These are phyloP conservation scores for Saccharomycopsis fermentans DNA, from an alignment of 805 yeast genomes.

Conservation along the genomic window DNA sequence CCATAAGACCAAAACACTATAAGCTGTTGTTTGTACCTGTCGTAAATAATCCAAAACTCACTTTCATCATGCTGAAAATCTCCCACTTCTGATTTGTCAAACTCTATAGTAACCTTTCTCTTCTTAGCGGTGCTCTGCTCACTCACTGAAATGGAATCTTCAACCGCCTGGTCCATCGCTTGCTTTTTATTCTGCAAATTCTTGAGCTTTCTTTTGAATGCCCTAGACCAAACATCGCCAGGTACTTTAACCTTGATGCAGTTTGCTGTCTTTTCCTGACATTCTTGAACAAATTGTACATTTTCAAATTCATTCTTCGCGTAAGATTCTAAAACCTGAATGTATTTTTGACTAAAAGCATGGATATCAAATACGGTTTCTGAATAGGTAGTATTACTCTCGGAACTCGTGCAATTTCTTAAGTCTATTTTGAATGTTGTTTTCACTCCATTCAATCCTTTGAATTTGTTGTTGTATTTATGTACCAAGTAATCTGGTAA, in stretches of 20 bases:
- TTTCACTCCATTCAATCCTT: constrained; percentile 8
- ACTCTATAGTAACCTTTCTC: neutral
- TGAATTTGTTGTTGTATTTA: constrained; percentile 4
- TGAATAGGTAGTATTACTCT: neutral
- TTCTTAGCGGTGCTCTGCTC: neutral
- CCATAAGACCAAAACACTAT: constrained; percentile 16
- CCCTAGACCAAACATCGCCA: constrained; percentile 18
- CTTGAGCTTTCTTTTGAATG: constrained; percentile 11
- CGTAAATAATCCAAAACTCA: constrained; percentile 1
- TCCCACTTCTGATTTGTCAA: neutral
- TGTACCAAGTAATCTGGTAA: constrained; percentile 15
- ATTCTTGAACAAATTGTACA: neutral
- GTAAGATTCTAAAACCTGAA: neutral
- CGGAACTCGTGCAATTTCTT: neutral
- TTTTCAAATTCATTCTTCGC: neutral
- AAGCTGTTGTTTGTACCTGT: neutral
- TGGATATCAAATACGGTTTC: neutral
- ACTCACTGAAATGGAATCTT: neutral
- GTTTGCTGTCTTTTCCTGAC: neutral
- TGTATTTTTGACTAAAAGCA: neutral
- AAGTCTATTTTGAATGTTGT: constrained; percentile 3
- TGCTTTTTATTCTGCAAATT: neutral
- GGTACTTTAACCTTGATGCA: constrained; percentile 6
- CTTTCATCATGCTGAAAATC: neutral
- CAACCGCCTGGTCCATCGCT: too few relatives aligned